phyloP scores from a whole-genome alignment of 768 basidiomycete genomes.

The Leccinum boreale region DNA sequence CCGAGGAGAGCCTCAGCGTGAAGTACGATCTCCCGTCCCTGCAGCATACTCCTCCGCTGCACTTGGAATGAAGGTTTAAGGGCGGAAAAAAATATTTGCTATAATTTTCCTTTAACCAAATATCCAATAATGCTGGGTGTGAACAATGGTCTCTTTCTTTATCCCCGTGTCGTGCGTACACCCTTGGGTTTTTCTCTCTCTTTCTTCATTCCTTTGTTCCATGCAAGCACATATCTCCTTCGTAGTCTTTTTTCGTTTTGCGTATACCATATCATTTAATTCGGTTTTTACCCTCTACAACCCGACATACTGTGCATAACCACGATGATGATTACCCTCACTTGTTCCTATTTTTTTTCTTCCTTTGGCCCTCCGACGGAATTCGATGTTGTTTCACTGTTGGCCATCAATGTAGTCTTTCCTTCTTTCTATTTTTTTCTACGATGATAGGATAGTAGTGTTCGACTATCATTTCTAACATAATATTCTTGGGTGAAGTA shows the following conservation, averaged over 20 bases:
- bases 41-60: constrained; percentile 43
- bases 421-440: background rate
- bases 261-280: constrained; percentile 27
- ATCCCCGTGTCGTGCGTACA: constrained; percentile 3
- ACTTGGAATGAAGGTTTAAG: constrained; percentile 47
- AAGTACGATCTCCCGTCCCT: constrained; percentile 45
- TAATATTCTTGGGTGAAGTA: constrained; percentile 13
- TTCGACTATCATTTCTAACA: constrained; percentile 7
- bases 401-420: background rate
- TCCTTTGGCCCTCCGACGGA: background rate
- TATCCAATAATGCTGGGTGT: constrained; percentile 21
- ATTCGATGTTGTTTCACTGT: background rate
- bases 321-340: constrained; percentile 1
- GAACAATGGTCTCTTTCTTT: constrained; percentile 22
- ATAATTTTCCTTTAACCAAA: constrained; percentile 25
- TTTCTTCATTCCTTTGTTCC: background rate
- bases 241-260: constrained; percentile 3
- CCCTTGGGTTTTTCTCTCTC: background rate
- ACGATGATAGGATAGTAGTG: constrained; percentile 12
- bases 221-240: constrained; percentile 11
- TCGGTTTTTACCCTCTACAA: constrained; percentile 7
- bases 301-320: constrained; percentile 23
- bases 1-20: constrained; percentile 35
- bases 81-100: constrained; percentile 6
- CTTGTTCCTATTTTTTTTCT: background rate